A percentile compares a stretch with the other conserved stretches of the same genome.
Evolutionary conservation across 202 grass and related monocot species (phyloP).

Genomic region (Zoysia matrella): DNA sequence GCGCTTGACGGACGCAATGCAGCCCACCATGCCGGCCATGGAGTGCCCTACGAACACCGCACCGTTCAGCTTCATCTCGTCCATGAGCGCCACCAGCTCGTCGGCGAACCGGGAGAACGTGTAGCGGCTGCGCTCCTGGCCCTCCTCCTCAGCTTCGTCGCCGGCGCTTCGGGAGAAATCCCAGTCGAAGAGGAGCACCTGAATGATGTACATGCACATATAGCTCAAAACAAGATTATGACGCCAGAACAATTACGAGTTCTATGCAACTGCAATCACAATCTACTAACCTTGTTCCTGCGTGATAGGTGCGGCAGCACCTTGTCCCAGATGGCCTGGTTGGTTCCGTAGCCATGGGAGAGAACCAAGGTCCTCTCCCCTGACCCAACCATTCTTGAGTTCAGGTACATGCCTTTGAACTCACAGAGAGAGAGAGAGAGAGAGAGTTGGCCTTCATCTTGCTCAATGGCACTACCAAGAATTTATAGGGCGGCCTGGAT

Average conservation of each 20-base stretch:
- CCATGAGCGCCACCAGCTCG: conserved; percentile 65
- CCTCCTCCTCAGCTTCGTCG: not conserved
- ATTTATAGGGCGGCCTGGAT: conserved; percentile 32
- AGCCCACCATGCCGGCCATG: conserved; percentile 84
- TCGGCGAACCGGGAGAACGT: conserved; percentile 65
- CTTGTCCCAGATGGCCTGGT: conserved; percentile 75
- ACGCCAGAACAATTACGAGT: not conserved
- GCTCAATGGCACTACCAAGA: not conserved
- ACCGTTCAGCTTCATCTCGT: conserved; percentile 44
- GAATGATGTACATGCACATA: not conserved
- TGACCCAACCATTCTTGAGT: conserved; percentile 58
- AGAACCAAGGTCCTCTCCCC: conserved; percentile 69
- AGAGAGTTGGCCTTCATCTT: not conserved
- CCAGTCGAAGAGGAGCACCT: conserved; percentile 86
- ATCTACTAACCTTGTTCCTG: conserved; percentile 46
- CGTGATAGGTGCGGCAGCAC: conserved; percentile 57
- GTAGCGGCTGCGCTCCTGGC: conserved; percentile 34
- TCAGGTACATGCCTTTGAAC: conserved; percentile 47
- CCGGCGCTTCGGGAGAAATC: conserved; percentile 48
- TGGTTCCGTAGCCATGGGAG: conserved; percentile 75
- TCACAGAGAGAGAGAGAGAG: not conserved
- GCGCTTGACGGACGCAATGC: conserved; percentile 72
- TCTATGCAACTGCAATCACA: too few relatives aligned
- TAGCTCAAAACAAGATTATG: conserved; percentile 3
- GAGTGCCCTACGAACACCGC: conserved; percentile 75